Percentiles rank a stretch among this genome's conserved stretches.
phyloP scores from a whole-genome alignment of 2,329 filamentous ascomycete species.

The Nemania bipapillata region DNA sequence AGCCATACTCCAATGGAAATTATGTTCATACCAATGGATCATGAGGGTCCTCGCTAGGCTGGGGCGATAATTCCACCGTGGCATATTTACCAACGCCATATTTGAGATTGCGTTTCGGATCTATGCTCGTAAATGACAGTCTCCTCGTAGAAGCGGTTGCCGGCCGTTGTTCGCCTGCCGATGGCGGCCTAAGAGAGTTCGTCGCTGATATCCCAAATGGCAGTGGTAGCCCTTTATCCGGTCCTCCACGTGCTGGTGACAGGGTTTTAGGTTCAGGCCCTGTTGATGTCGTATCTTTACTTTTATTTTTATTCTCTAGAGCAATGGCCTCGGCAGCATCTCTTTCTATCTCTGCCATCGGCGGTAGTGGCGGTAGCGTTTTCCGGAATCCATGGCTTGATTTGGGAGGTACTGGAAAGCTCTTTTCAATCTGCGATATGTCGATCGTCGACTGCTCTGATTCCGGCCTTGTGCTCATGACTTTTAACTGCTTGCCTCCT shows the following conservation, averaged over 20 bases:
- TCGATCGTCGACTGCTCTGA: slow-evolving; percentile 41
- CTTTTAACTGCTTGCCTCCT: neutral
- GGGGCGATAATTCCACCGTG: slow-evolving; percentile 62
- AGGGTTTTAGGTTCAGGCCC: slow-evolving; percentile 27
- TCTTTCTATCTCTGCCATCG: slow-evolving; percentile 39
- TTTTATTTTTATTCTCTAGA: slow-evolving; percentile 2
- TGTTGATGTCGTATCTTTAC: slow-evolving; percentile 6
- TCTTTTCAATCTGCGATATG: slow-evolving; percentile 44
- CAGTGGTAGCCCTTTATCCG: slow-evolving; percentile 35
- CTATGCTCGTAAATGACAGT: slow-evolving; percentile 52
- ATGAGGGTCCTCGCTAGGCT: slow-evolving; percentile 64
- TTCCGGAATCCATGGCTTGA: slow-evolving; percentile 41
- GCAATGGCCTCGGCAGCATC: slow-evolving; percentile 24
- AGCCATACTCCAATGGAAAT: neutral
- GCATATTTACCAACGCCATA: slow-evolving; percentile 59
- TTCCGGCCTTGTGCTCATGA: slow-evolving; percentile 39
- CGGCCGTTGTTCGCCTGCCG: slow-evolving; percentile 44
- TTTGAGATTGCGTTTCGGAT: slow-evolving; percentile 57
- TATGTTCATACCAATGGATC: slow-evolving; percentile 63
- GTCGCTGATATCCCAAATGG: slow-evolving; percentile 35
- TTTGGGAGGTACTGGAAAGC: slow-evolving; percentile 39
- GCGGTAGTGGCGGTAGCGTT: slow-evolving; percentile 46
- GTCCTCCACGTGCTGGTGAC: slow-evolving; percentile 25
- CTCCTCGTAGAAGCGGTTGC: slow-evolving; percentile 53
- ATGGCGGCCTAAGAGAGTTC: slow-evolving; percentile 38